Conservation (phyloP, 805 yeast genomes). For the Nakazawaea anatomiae region DNA sequence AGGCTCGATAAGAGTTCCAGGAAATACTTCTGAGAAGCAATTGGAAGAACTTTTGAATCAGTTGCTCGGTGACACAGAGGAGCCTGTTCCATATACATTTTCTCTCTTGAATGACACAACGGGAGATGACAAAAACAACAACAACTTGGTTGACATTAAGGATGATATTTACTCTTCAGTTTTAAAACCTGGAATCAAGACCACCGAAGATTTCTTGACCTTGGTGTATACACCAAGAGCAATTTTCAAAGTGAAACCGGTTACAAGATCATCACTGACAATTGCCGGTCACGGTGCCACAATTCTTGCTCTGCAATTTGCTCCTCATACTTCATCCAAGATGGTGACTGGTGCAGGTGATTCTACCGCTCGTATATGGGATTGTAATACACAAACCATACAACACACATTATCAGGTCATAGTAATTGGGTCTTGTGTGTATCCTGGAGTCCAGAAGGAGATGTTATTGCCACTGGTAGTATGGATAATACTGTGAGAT, state of each 20-base stretch:
- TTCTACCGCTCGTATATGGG: slow-evolving; percentile 94
- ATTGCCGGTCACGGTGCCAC: slow-evolving; percentile 96
- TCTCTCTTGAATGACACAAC: slow-evolving; percentile 41
- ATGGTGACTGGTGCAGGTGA: slow-evolving; percentile 97
- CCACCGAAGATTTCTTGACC: slow-evolving; percentile 91
- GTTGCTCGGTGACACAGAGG: slow-evolving; percentile 62
- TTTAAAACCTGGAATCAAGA: slow-evolving; percentile 76
- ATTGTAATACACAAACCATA: slow-evolving; percentile 92
- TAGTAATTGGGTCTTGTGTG: slow-evolving; percentile 89
- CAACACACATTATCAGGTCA: slow-evolving; percentile 77
- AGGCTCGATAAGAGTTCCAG: slow-evolving; percentile 86
- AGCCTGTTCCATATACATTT: slow-evolving; percentile 87
- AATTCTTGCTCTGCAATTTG: slow-evolving; percentile 85
- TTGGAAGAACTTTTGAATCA: slow-evolving; percentile 84
- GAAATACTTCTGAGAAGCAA: slow-evolving; percentile 77
- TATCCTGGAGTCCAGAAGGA: slow-evolving; percentile 89
- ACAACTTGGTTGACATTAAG: slow-evolving; percentile 60
- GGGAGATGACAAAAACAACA: slow-evolving; percentile 29
- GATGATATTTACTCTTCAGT: slow-evolving; percentile 76
- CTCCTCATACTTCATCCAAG: slow-evolving; percentile 79
- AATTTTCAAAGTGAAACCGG: slow-evolving; percentile 85
- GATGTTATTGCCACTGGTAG: slow-evolving; percentile 90
- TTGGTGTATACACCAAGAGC: slow-evolving; percentile 93
- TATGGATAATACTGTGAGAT: slow-evolving; percentile 83
- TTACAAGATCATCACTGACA: slow-evolving; percentile 86